Evolutionary conservation across 768 basidiomycete genomes (phyloP), one percentile per base, ranked within the genome.

Genomic region (Podaxis sp.): DNA sequence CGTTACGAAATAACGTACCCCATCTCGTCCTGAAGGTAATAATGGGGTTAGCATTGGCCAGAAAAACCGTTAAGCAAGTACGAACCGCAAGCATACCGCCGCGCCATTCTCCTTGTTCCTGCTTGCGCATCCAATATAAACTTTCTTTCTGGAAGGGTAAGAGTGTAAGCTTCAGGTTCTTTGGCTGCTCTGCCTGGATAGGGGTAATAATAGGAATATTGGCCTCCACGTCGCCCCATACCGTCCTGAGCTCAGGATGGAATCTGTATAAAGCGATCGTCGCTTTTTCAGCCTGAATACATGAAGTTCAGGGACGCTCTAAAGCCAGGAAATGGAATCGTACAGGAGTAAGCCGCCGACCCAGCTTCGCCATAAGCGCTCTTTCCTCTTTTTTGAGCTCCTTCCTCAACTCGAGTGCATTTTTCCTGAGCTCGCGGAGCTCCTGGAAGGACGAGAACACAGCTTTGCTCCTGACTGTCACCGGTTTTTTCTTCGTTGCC

Each of bases 61-160:
- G 63, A 38, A 5, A 12, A 38, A 8, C n/a, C 12, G 27, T 56
- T 57, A 19, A 59, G 46, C 41, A 52, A 65, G n/a, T 27, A 77
- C 89, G 67, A 74, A 92, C 92, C 19, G 95, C 94, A 57, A 98
- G 80, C 86, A 98, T 89, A 4, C 96, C 97, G 40, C 96, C 97
- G 53, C 81, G 78, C 93, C 96, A 98, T 2, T 86, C 75, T 6
- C 91, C 83, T 58, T 87, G 78, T 73, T 99, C 97, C 77, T 98
- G 97, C 70, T 93, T 82, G 67, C 86, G 84, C 94, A 99, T 96
- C 97, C 97, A 99, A 69, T 80, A 89, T 65, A 99, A 78, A 75
- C 93, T 94, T 76, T 99, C 97, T 57, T 85, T 86, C 73, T 99
- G 97, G 83, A 98, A 99, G 0, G 96, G 96, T 38, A 99, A 79